Evolutionary conservation across 1,284 basidiomycete genomes (phyloP).

Genomic region (Pascua sp.): DNA sequence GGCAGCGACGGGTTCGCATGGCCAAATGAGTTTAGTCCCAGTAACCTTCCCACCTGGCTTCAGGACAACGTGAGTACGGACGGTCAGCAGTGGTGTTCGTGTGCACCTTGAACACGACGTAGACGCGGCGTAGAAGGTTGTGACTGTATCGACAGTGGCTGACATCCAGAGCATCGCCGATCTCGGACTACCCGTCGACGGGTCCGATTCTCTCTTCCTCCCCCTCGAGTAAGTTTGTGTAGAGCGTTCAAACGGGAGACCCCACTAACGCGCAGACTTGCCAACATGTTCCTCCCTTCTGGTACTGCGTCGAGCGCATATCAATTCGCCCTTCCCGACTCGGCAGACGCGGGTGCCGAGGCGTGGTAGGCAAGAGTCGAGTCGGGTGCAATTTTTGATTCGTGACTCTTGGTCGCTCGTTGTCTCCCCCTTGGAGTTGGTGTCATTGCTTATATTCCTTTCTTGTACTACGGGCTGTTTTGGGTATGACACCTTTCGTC

Average conservation of each 20-base stretch:
- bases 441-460: too few relatives aligned
- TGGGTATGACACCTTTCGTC: too few relatives aligned
- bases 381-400: too few relatives aligned
- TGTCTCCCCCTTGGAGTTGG: too few relatives aligned
- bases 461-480: too few relatives aligned
- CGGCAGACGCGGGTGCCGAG: conserved; percentile 44
- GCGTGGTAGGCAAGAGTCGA: conserved; percentile 36
- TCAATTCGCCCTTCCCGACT: conserved; percentile 42
- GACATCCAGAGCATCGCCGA: conserved; percentile 68
- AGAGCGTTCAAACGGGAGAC: neutral
- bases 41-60: conserved; percentile 45
- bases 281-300: conserved; percentile 47
- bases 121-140: too few relatives aligned
- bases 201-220: conserved; percentile 81
- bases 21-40: conserved; percentile 58
- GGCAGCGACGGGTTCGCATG: conserved; percentile 60
- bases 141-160: neutral
- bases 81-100: neutral
- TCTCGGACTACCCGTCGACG: conserved; percentile 80
- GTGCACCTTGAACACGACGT: neutral
- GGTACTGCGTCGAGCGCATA: conserved; percentile 33
- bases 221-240: conserved; percentile 48
- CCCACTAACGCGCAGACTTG: conserved; percentile 27
- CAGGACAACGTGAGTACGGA: conserved; percentile 62
- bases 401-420: too few relatives aligned